These are phyloP conservation scores for Zoysia japonica DNA, from an alignment of 176 grass and related monocot species.

Conservation along the genomic window DNA sequence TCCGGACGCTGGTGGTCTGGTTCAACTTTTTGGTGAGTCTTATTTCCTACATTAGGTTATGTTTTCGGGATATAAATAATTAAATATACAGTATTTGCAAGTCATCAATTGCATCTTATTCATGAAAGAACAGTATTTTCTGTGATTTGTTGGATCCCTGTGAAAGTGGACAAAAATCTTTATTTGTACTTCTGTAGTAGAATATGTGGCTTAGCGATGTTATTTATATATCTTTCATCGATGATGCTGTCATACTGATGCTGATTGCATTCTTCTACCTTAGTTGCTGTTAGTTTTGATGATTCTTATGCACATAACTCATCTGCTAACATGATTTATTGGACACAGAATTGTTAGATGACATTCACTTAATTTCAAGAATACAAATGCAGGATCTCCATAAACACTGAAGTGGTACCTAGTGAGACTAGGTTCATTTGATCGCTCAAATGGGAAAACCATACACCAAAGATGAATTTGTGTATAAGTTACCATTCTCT, in stretches of 20 bases:
- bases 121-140: neutral
- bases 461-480: slow-evolving; percentile 28
- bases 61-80: neutral
- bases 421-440: slow-evolving; percentile 3
- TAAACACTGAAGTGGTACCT: slow-evolving; percentile 12
- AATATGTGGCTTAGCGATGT: neutral
- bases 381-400: slow-evolving; percentile 9
- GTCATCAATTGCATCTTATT: neutral
- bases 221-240: neutral
- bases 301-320: slow-evolving; percentile 17
- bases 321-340: slow-evolving; percentile 5
- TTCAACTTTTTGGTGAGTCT: slow-evolving; percentile 17
- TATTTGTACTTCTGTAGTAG: neutral
- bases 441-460: neutral
- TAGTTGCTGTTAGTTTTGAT: neutral
- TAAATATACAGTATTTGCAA: neutral
- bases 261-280: neutral
- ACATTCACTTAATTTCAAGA: slow-evolving; percentile 5
- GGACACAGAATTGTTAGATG: neutral
- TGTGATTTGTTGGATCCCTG: neutral
- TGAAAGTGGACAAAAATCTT: neutral
- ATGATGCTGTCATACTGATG: neutral
- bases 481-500: slow-evolving; percentile 22
- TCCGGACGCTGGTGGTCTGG: neutral
- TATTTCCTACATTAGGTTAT: neutral